Evolutionary conservation across 2,329 filamentous ascomycete genomes (phyloP), one percentile per base, ranked within the genome.

Genomic region (Fusarium anguioides): DNA sequence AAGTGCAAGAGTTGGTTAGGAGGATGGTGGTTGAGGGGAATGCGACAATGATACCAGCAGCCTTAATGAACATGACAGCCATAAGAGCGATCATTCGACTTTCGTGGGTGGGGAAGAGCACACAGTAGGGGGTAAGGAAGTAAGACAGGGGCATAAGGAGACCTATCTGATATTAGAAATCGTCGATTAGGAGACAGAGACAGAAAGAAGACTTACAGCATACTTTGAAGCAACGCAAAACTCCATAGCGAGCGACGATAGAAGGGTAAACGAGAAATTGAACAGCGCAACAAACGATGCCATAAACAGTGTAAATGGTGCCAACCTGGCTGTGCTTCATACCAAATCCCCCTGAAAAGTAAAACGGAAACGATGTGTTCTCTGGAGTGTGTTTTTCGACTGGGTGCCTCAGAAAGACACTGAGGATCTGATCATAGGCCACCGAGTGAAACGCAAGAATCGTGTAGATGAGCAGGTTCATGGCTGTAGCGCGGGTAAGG

Each of bases 21-120:
- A 98, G 83, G 70, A 98, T 97, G 8, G 93, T 97, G 24, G 87
- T 90, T 73, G 92, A 96, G 0, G 96, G 95, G 76, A 97, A 97
- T 1, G 91, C 91, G 73, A 97, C 90, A 66, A 96, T 96, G 60
- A 89, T 88, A 36, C 86, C 87, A 53, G 91, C 85, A 11, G 91
- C 90, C 76, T 97, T 96, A 72, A 89, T 70, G 39, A 92, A 78
- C 82, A 97, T 89, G 35, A 96, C 80, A 1, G 79, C 59, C 54
- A 94, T 83, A 47, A 97, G 82, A n/a, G 81, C 85, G 2, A 81
- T 77, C 70, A 91, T 86, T 51, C 92, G 91, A 4, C 73, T 42
- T 1, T 60, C 68, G 0, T 75, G 67, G 24, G 80, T 75, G 20
- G 83, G 76, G 63, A 90, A 81, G 0, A 97, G 85, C 0, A 89